Evolutionary conservation across 768 basidiomycete genomes (phyloP), one percentile per base, ranked within the genome.

Genomic region (Tulasnella sp.): DNA sequence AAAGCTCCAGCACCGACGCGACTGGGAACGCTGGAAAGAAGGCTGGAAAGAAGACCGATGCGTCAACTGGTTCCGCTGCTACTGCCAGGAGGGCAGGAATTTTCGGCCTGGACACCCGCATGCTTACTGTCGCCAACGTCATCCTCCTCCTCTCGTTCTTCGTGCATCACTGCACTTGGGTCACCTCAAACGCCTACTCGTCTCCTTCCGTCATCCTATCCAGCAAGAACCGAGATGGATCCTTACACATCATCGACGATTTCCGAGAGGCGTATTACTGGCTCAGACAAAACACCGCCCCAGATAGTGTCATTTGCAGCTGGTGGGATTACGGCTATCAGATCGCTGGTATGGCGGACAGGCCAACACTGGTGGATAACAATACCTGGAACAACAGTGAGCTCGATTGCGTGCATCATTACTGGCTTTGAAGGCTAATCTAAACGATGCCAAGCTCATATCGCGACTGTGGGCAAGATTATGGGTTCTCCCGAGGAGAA

Each of bases 321-420:
- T 99, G 98, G 98, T 99, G 98, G 98, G 98, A 99, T 86, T 99
- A 99, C 81, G 98, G 97, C 39, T 99, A 99, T 83, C 97, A 99
- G 85, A 98, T 99, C 82, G 98, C 98, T 55, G 98, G 98, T 55
- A 98, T 99, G 94, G 96, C 98, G 32, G 96, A 99, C 85, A 87
- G 97, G 69, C 91, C 95, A 18, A 99, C 97, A 0, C 85, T 99
- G 81, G 97, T 99, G 26, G 97, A 99, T 85, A 99, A 99, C 86
- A 98, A 99, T 83, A 99, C 98, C 0, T 99, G 98, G 98, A 99
- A 99, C 85, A 99, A 99, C 86, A 99, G 96, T 93, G 82, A 82
- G 93, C 88, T 2, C 73, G 23, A 79, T n/a, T 32, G 61, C 35
- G 6, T 75, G 57, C 57, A 29, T 61, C 5, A 11, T 13, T 29